phyloP scores from a whole-genome alignment of 176 grass and related monocot species.

The Triticum timopheevii region DNA sequence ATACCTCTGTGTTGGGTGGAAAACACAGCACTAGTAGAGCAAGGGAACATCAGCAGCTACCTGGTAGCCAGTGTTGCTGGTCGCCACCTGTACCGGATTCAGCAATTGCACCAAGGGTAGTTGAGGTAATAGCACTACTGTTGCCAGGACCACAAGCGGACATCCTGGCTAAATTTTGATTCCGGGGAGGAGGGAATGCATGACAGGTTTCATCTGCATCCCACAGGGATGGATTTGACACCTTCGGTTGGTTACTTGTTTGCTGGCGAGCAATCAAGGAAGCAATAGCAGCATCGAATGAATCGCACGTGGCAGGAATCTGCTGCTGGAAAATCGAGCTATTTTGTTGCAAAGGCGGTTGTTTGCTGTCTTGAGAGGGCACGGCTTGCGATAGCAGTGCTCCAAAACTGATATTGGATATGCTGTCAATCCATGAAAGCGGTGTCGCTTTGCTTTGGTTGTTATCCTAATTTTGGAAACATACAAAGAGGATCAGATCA shows the following conservation, averaged over 20 bases:
- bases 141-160: constrained; percentile 29
- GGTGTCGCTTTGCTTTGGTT: constrained; percentile 49
- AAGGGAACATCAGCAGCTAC: constrained; percentile 5
- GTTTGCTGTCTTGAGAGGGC: constrained; percentile 57
- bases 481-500: constrained; percentile 34
- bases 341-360: constrained; percentile 49
- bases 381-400: constrained; percentile 63
- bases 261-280: constrained; percentile 60
- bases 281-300: constrained; percentile 94
- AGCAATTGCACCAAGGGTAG: constrained; percentile 29
- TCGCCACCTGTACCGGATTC: constrained; percentile 35
- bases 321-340: constrained; percentile 57
- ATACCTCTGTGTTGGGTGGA: neutral
- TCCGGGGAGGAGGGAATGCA: constrained; percentile 61
- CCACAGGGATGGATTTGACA: constrained; percentile 63
- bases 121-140: neutral
- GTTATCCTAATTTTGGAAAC: constrained; percentile 42
- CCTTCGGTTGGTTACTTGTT: constrained; percentile 37
- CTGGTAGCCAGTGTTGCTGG: constrained; percentile 5
- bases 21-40: neutral
- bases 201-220: constrained; percentile 90
- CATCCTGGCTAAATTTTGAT: constrained; percentile 25
- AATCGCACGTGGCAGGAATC: constrained; percentile 64
- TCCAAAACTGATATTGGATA: constrained; percentile 94
- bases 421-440: constrained; percentile 71